These are phyloP conservation scores for Suaeda aralocaspica DNA, from an alignment of 148 eudicot species.

Conservation along the genomic window DNA sequence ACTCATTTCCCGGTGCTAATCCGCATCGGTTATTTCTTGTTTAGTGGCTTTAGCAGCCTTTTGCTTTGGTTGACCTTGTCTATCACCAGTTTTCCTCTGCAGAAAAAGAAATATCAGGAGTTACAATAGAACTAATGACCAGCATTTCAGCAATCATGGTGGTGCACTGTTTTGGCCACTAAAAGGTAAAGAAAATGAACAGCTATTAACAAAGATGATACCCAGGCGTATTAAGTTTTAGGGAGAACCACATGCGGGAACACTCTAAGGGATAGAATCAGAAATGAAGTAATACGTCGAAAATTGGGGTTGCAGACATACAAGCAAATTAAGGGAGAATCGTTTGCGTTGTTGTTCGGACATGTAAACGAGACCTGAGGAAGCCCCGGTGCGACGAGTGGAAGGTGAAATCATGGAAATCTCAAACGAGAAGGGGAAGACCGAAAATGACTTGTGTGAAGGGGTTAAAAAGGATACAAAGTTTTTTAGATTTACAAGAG, in stretches of 20 bases:
- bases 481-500: no score
- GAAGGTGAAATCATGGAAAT: no score
- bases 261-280: no score
- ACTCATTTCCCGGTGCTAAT: constrained; percentile 33
- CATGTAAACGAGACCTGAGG: no score
- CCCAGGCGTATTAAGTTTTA: no score
- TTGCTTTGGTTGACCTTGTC: constrained; percentile 47
- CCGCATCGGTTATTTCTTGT: constrained; percentile 33
- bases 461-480: no score
- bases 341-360: no score
- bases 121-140: not conserved
- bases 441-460: no score
- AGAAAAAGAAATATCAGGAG: constrained; percentile 17
- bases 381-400: no score
- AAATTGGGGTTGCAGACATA: not conserved
- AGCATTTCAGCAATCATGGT: not conserved
- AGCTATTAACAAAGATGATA: not conserved
- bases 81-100: constrained; percentile 79
- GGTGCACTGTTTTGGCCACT: not conserved
- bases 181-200: not conserved
- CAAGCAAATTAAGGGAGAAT: not conserved
- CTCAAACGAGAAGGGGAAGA: no score
- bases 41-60: constrained; percentile 30
- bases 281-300: no score
- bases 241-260: no score